Evolutionary conservation across 495 filamentous ascomycete genomes (phyloP).

Genomic region (Aspergillus mulundensis): DNA sequence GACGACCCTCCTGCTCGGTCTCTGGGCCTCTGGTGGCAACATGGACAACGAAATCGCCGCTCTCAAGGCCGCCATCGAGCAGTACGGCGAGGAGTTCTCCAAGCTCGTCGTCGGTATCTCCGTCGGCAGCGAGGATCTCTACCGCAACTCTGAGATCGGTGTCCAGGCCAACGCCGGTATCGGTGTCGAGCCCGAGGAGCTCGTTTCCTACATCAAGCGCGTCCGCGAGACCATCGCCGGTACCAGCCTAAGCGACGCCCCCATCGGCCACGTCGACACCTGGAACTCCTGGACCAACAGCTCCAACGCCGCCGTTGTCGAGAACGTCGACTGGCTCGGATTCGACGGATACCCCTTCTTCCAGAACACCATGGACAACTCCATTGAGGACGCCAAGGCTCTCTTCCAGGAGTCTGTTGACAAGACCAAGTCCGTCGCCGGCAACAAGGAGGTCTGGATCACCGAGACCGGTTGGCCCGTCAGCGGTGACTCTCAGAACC

Average conservation of each 20-base stretch:
- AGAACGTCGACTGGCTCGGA: constrained; percentile 70
- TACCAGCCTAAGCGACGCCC: constrained; percentile 50
- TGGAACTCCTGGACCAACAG: constrained; percentile 82
- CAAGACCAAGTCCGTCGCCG: constrained; percentile 53
- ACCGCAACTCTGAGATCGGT: constrained; percentile 66
- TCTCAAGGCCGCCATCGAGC: constrained; percentile 56
- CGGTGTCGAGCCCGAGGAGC: constrained; percentile 53
- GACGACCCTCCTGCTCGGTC: constrained; percentile 68
- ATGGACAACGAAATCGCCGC: constrained; percentile 68
- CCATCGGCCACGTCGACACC: constrained; percentile 86
- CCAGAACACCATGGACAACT: constrained; percentile 65
- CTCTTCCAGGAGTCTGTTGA: constrained; percentile 62
- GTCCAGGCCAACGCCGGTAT: constrained; percentile 48
- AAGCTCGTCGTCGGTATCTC: constrained; percentile 76
- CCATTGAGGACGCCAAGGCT: constrained; percentile 53
- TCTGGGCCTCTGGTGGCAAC: constrained; percentile 71
- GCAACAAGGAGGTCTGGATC: constrained; percentile 74
- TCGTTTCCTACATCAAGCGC: constrained; percentile 64
- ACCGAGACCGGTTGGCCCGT: constrained; percentile 91
- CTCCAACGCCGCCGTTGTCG: constrained; percentile 65
- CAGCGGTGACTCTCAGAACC: constrained; percentile 54
- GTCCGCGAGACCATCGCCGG: constrained; percentile 54
- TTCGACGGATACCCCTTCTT: constrained; percentile 75
- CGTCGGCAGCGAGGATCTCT: constrained; percentile 86
- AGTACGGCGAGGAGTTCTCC: constrained; percentile 60